phyloP scores from a whole-genome alignment of 441 rosid genomes.

The Pelargonium hybrid region DNA sequence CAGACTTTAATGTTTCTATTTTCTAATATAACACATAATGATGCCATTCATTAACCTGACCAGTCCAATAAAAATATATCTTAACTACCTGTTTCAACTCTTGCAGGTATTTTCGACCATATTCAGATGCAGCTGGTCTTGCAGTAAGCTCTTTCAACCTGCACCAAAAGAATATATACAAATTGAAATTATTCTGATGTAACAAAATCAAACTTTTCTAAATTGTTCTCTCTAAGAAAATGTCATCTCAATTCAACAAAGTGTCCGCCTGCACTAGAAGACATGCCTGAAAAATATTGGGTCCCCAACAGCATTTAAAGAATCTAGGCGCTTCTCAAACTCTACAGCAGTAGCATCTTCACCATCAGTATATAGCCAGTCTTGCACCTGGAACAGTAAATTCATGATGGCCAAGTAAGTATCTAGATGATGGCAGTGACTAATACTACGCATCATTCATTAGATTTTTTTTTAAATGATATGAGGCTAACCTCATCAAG shows the following conservation, averaged over 20 bases:
- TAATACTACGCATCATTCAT: neutral
- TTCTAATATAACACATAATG: too few species aligned
- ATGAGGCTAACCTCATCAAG: conserved; percentile 65
- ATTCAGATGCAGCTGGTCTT: conserved; percentile 55
- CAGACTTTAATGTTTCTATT: too few species aligned
- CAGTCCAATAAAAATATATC: neutral
- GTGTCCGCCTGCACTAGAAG: neutral
- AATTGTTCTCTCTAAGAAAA: neutral
- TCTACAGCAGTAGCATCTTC: conserved; percentile 76
- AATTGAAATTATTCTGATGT: neutral
- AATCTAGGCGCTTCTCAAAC: conserved; percentile 61
- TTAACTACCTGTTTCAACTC: conserved; percentile 53
- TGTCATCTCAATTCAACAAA: too few species aligned
- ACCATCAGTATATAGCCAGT: conserved; percentile 94
- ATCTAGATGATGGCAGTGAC: neutral
- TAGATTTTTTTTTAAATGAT: too few species aligned
- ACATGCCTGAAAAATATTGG: conserved; percentile 72
- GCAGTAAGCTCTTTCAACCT: conserved; percentile 78
- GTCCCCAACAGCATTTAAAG: conserved; percentile 59
- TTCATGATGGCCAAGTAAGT: conserved; percentile 5
- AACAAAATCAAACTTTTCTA: conserved; percentile 4
- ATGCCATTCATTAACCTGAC: too few species aligned
- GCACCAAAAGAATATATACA: conserved; percentile 15
- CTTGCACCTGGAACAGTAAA: conserved; percentile 59
- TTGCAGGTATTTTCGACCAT: conserved; percentile 47